Conservation (phyloP, 139 green algal genomes). For the Mesostigma viride region DNA sequence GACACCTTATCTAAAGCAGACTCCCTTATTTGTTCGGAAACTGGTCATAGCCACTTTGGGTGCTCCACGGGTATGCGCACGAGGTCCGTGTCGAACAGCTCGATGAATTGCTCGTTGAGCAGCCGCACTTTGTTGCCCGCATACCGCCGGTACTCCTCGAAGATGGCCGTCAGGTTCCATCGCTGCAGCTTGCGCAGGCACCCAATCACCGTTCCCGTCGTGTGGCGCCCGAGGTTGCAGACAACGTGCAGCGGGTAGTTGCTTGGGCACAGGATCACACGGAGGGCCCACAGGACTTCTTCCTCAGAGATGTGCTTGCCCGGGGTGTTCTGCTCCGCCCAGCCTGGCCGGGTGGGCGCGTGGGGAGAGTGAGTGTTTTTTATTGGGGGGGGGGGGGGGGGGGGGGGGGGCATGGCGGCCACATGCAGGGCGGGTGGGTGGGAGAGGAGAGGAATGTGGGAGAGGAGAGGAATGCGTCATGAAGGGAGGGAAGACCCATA, state of each 20-base stretch:
- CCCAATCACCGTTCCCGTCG: slow-evolving; percentile 9
- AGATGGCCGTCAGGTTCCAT: slow-evolving; percentile 5
- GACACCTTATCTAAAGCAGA: no score
- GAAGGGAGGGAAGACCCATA: no score
- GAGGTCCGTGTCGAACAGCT: background rate
- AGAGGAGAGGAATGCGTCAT: no score
- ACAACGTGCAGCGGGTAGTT: slow-evolving; percentile 13
- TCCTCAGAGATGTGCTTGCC: slow-evolving; percentile 19
- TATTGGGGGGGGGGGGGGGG: no score
- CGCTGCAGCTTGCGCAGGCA: slow-evolving; percentile 13
- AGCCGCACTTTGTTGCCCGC: slow-evolving; percentile 12
- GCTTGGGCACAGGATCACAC: slow-evolving; percentile 13
- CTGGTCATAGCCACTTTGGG: no score
- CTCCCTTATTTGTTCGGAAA: no score
- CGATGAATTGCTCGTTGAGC: slow-evolving; percentile 17
- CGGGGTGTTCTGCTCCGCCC: slow-evolving; percentile 22
- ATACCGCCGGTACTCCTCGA: slow-evolving; percentile 9
- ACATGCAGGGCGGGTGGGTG: no score
- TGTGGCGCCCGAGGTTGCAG: slow-evolving; percentile 14
- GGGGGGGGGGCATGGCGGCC: no score
- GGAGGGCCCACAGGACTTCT: slow-evolving; percentile 12
- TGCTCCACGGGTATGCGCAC: background rate
- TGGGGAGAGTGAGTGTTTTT: no score
- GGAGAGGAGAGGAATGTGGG: no score
- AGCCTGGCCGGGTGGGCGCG: no score